Evolutionary conservation across 176 grass and related monocot genomes (phyloP).

Genomic region (Carex parvula): DNA sequence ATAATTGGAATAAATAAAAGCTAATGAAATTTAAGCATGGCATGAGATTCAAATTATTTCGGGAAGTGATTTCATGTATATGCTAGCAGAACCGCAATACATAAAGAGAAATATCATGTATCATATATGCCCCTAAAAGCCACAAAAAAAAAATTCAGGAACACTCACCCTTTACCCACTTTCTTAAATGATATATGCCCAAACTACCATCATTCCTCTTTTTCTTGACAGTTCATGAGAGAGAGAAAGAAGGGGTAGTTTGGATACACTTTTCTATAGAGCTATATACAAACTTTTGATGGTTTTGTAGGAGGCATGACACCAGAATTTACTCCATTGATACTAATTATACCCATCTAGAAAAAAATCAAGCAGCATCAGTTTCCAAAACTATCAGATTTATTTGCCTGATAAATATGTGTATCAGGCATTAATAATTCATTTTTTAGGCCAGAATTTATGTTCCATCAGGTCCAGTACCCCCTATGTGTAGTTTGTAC

Average conservation of each 20-base stretch:
- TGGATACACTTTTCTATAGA: neutral
- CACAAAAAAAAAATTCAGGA: neutral
- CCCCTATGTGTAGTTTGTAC: neutral
- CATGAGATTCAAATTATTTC: neutral
- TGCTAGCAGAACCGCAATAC: neutral
- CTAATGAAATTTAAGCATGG: neutral
- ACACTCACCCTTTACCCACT: neutral
- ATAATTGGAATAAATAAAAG: neutral
- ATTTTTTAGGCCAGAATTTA: neutral
- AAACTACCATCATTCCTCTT: neutral
- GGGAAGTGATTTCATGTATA: neutral
- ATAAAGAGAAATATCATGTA: neutral
- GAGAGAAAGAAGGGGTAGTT: neutral
- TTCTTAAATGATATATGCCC: neutral
- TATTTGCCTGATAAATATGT: neutral
- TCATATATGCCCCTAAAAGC: no score
- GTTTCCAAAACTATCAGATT: neutral
- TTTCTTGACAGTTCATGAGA: neutral
- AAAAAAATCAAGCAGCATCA: neutral
- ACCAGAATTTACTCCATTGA: neutral
- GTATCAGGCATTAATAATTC: neutral
- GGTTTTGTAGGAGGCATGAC: neutral
- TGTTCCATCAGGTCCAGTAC: neutral
- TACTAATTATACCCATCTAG: neutral
- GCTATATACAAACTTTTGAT: neutral